Evolutionary conservation across 345 rosid species (phyloP).

Genomic region (Citrus trifoliata): DNA sequence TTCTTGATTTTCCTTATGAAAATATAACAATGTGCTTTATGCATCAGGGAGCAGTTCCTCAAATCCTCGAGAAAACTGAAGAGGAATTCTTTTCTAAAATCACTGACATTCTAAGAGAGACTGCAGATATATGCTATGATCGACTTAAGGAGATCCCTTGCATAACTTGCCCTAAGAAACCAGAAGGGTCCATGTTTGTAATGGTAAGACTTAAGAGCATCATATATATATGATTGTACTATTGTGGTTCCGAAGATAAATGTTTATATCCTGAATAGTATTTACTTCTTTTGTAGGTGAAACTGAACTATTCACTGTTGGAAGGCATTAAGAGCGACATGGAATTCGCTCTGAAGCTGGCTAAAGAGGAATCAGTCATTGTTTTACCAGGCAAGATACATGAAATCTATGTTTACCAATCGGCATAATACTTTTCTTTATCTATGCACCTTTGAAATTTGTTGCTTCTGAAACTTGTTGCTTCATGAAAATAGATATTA

Average conservation of each 20-base stretch:
- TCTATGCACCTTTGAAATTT: background rate
- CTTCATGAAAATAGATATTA: too few relatives aligned
- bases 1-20: background rate
- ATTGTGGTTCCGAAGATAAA: too few relatives aligned
- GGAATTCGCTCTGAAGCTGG: slow-evolving; percentile 65
- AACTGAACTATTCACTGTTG: slow-evolving; percentile 47
- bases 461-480: background rate
- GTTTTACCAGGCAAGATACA: slow-evolving; percentile 55
- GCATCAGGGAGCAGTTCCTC: slow-evolving; percentile 67
- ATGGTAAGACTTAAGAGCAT: slow-evolving; percentile 34
- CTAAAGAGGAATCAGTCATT: slow-evolving; percentile 68
- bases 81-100: slow-evolving; percentile 58
- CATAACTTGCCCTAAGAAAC: slow-evolving; percentile 54
- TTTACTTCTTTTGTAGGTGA: slow-evolving; percentile 33
- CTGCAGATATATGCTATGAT: slow-evolving; percentile 47
- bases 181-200: slow-evolving; percentile 67
- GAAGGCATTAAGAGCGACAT: slow-evolving; percentile 57
- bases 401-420: too few relatives aligned
- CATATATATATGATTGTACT: background rate
- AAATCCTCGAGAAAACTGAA: slow-evolving; percentile 58
- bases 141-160: slow-evolving; percentile 58
- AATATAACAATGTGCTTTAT: background rate
- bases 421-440: too few relatives aligned
- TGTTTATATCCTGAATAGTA: too few relatives aligned
- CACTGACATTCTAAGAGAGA: slow-evolving; percentile 35